phyloP scores from a whole-genome alignment of 2,329 filamentous ascomycete species.

The Drechslerella dactyloides region DNA sequence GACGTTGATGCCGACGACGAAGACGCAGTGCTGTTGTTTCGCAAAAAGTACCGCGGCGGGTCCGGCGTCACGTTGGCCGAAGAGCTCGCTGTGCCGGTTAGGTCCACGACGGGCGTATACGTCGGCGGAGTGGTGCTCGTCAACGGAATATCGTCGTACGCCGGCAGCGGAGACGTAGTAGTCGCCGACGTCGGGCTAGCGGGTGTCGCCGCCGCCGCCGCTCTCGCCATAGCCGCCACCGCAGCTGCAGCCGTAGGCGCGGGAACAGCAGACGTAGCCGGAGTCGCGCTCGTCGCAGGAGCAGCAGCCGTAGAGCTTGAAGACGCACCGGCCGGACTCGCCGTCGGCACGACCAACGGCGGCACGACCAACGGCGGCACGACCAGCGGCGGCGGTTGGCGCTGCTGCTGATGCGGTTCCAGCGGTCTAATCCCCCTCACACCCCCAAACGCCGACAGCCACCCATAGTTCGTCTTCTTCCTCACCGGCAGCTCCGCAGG shows the following conservation, averaged over 20 bases:
- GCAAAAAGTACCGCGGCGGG: conserved; percentile 22
- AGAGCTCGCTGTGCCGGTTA: conserved; percentile 9
- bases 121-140: conserved; percentile 29
- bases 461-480: conserved; percentile 9
- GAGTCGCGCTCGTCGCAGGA: no score
- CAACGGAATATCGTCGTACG: conserved; percentile 41
- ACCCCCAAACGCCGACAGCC: conserved; percentile 30
- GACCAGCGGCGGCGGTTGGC: conserved; percentile 9
- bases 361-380: no score
- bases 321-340: no score
- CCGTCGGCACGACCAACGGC: no score
- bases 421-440: conserved; percentile 3
- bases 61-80: conserved; percentile 5
- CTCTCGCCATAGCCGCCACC: no score
- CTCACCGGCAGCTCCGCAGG: background rate
- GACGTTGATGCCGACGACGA: background rate
- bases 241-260: no score
- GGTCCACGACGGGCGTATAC: conserved; percentile 32
- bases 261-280: no score
- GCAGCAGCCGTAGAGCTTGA: no score
- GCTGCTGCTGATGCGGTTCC: conserved; percentile 1
- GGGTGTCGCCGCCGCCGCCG: no score
- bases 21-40: conserved; percentile 11
- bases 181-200: background rate
- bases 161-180: conserved; percentile 22